Conservation (phyloP, 2,329 filamentous ascomycete species). For the Exophiala bonariae region DNA sequence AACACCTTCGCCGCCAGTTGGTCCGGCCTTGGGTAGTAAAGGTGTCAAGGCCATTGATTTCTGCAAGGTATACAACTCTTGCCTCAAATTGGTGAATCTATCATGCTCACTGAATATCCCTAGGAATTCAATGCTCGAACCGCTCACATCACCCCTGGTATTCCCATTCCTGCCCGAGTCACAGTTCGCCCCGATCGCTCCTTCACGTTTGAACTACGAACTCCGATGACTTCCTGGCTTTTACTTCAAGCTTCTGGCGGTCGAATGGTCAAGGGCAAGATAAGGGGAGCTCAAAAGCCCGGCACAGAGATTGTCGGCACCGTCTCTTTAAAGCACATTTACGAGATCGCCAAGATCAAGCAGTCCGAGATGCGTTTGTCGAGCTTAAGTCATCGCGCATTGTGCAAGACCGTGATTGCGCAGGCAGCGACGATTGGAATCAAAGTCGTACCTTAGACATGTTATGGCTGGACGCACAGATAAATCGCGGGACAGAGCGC, state of each 20-base stretch:
- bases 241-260: constrained; percentile 81
- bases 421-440: constrained; percentile 77
- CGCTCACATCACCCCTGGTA: constrained; percentile 76
- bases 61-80: constrained; percentile 74
- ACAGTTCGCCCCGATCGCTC: constrained; percentile 89
- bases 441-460: constrained; percentile 61
- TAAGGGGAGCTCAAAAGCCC: constrained; percentile 72
- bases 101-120: constrained; percentile 13
- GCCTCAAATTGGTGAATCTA: neutral
- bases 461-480: too few relatives aligned
- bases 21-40: constrained; percentile 93
- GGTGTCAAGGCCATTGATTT: constrained; percentile 99
- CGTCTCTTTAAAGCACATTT: constrained; percentile 91
- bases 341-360: constrained; percentile 98
- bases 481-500: too few relatives aligned
- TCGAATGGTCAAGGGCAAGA: constrained; percentile 68
- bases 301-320: constrained; percentile 78
- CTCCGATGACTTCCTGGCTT: constrained; percentile 89
- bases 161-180: constrained; percentile 85
- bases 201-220: constrained; percentile 90
- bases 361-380: constrained; percentile 73
- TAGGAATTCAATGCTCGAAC: constrained; percentile 98
- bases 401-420: constrained; percentile 73
- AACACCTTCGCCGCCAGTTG: constrained; percentile 90
- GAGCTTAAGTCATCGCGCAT: constrained; percentile 66